Evolutionary conservation across 805 yeast species (phyloP).

Genomic region (Metschnikowia continentalis): DNA sequence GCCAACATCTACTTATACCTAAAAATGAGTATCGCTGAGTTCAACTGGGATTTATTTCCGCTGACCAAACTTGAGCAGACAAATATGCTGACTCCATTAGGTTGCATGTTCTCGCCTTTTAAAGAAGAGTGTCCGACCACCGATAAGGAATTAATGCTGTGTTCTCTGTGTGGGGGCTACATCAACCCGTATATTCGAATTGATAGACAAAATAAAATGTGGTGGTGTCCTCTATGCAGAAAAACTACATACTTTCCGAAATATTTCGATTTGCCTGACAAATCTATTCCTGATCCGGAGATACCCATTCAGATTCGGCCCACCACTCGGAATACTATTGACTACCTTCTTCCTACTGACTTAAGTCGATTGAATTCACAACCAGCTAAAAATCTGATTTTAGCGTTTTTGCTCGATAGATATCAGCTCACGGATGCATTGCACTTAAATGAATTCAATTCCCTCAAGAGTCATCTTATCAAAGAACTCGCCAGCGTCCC

Average conservation of each 20-base stretch:
- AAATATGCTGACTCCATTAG: conserved; percentile 32
- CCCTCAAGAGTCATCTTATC: conserved; percentile 14
- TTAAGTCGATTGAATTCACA: conserved; percentile 14
- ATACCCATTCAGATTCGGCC: conserved; percentile 29
- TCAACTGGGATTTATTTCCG: conserved; percentile 64
- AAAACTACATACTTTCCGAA: conserved; percentile 22
- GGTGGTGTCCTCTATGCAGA: conserved; percentile 40
- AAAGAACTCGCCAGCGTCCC: conserved; percentile 17
- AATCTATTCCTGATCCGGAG: conserved; percentile 17
- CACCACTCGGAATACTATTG: conserved; percentile 23
- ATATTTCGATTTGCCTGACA: conserved; percentile 13
- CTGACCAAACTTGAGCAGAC: conserved; percentile 34
- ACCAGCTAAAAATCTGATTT: conserved; percentile 9
- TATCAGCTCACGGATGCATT: conserved; percentile 27
- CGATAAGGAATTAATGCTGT: conserved; percentile 18
- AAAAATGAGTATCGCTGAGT: conserved; percentile 41
- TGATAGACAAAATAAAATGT: conserved; percentile 28
- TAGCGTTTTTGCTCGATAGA: conserved; percentile 26
- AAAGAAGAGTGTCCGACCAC: conserved; percentile 3
- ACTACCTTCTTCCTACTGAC: conserved; percentile 29
- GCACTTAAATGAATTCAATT: conserved; percentile 8
- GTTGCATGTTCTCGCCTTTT: conserved; percentile 34
- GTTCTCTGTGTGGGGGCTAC: conserved; percentile 25
- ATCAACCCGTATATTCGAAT: conserved; percentile 29
- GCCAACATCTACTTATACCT: not conserved